A percentile compares a stretch with the other conserved stretches of the same genome.
phyloP scores from a whole-genome alignment of 192 early-diverging fungal species.

The Geranomyces michiganensis region DNA sequence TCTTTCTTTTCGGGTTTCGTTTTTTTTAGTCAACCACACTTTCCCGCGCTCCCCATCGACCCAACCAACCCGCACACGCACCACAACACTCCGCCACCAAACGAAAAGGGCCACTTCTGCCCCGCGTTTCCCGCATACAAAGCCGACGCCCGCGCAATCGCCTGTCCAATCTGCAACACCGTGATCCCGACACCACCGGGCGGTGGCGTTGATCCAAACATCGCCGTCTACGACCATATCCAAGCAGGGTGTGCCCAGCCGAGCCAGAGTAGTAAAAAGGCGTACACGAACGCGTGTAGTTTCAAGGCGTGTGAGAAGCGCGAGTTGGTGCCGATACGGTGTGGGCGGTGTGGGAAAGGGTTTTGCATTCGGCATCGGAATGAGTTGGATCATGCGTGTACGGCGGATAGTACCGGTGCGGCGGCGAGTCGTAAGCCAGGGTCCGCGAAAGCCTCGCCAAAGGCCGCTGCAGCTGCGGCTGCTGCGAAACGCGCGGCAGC shows the following conservation, averaged over 20 bases:
- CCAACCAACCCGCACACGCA: not conserved
- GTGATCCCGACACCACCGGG: constrained; percentile 71
- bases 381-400: constrained; percentile 67
- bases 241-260: constrained; percentile 55
- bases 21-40: constrained; percentile 10
- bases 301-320: constrained; percentile 67
- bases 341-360: constrained; percentile 62
- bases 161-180: constrained; percentile 69
- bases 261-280: constrained; percentile 53
- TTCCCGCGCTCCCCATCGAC: not conserved
- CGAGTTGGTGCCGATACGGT: constrained; percentile 68
- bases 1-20: not conserved
- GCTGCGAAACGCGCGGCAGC: too few species aligned
- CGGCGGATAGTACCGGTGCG: too few species aligned
- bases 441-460: not conserved
- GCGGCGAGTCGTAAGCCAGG: too few species aligned
- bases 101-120: constrained; percentile 16
- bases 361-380: constrained; percentile 84
- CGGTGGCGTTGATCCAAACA: constrained; percentile 75
- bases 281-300: constrained; percentile 64
- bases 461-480: constrained; percentile 1
- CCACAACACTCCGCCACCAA: not conserved
- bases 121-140: not conserved
- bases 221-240: constrained; percentile 69
- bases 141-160: constrained; percentile 56